Evolutionary conservation across 768 basidiomycete species (phyloP).

Genomic region (Mycena maculata): DNA sequence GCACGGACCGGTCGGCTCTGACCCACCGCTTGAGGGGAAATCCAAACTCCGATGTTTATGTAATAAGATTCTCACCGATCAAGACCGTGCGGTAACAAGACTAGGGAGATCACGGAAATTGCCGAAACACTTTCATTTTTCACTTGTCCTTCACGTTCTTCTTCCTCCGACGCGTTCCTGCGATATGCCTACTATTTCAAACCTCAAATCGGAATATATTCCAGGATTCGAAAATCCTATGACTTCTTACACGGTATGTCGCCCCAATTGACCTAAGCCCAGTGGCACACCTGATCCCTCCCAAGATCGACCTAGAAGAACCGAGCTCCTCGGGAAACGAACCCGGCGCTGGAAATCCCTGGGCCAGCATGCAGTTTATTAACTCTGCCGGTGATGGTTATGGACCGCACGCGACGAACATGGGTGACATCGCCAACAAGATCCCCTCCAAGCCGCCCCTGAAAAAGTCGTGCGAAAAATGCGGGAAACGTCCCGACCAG

Average conservation of each 20-base stretch:
- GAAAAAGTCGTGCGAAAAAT: conserved; percentile 29
- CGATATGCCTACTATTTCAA: conserved; percentile 12
- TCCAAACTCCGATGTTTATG: no score
- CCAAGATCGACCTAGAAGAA: not conserved
- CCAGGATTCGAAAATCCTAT: conserved; percentile 23
- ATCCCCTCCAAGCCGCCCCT: conserved; percentile 28
- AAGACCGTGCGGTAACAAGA: no score
- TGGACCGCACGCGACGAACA: conserved; percentile 23
- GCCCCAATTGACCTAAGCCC: not conserved
- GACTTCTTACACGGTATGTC: conserved; percentile 20
- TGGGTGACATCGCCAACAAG: conserved; percentile 28
- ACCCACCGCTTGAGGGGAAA: no score
- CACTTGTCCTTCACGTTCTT: no score
- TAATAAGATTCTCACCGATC: no score
- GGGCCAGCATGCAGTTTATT: conserved; percentile 14
- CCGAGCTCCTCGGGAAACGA: not conserved
- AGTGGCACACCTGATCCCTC: not conserved
- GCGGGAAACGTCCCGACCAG: conserved; percentile 23
- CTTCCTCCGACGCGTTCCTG: no score
- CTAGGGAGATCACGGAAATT: no score
- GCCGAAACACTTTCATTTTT: no score
- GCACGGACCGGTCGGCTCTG: no score
- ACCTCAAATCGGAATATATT: not conserved
- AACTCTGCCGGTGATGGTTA: conserved; percentile 28
- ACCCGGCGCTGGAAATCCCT: not conserved